Base-by-base conservation (phyloP, 2,329 filamentous ascomycete genomes). In the Helminthosporium solani region DNA sequence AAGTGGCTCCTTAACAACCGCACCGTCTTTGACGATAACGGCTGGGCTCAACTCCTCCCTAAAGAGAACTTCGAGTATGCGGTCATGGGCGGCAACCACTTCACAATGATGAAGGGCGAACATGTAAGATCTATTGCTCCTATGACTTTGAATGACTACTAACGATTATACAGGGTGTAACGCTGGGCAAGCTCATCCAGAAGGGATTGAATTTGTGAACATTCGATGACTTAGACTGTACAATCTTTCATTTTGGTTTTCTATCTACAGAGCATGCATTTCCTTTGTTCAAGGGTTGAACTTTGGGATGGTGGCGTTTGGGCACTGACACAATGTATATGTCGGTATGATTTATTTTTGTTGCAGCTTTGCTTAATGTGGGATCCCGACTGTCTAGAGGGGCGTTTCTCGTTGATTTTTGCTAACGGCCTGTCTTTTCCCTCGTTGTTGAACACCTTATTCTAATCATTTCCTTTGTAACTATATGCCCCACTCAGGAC, bases 31-130 rank as follows among this genome's bases (percentile, higher is more conserved):
- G 78, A 79, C 2, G 78, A 83, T 47, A 87, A 88, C 64, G 77
- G 83, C 16, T 88, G 84, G 84, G 83, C 83, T 21, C 80, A 86
- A 66, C 83, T 83, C 33, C 70, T 87, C 31, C 81, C 83, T 42
- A 62, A 73, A 40, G 70, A 78, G 43, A 85, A 83, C 68, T 84
- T 87, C 71, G 74, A 75, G 39, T 84, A 79, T 53, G 78, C 77
- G 44, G 82, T 85, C 60, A 86, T 87, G 82, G 81, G 80, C 14
- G 86, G 84, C 2, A 86, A 88, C 60, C 85, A 88, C 70, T 88
- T 89, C 71, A 82, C 78, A 16, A 88, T 88, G 85, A 88, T 89
- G 84, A 82, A 85, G 66, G 83, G 82, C 50, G 70, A 72, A 41
- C 63, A 71, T 52, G 75, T 76, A 69, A 73, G 72, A 67, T 37